Evolutionary conservation across 768 basidiomycete genomes (phyloP).

Genomic region (Trametes cinnabarina): DNA sequence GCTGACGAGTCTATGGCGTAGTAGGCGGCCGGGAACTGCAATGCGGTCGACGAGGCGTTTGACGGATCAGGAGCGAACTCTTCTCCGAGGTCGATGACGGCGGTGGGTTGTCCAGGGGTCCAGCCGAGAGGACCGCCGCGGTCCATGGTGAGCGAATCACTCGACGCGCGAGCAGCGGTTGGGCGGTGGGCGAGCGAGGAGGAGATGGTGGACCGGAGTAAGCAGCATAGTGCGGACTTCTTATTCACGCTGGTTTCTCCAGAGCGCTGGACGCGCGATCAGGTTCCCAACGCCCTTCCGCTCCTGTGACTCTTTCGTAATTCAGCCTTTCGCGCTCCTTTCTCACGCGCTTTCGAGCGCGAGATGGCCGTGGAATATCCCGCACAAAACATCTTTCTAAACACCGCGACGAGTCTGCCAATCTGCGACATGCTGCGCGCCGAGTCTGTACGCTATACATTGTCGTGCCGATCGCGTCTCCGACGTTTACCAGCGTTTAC

Average conservation of each 20-base stretch:
- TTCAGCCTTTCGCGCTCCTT: not conserved
- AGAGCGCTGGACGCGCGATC: conserved; percentile 21
- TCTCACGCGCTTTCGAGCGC: conserved; percentile 4
- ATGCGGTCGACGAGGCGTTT: conserved; percentile 16
- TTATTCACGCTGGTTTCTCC: conserved; percentile 16
- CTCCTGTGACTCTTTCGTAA: conserved; percentile 16
- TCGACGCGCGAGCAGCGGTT: not conserved
- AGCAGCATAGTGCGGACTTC: conserved; percentile 17
- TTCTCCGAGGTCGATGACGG: conserved; percentile 23
- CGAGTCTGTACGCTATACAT: not conserved
- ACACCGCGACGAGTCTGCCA: not conserved
- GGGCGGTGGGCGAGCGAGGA: not conserved
- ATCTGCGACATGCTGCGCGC: not conserved
- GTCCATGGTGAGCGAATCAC: conserved; percentile 11
- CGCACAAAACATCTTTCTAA: not conserved
- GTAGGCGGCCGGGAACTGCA: conserved; percentile 18
- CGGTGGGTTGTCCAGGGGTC: conserved; percentile 17
- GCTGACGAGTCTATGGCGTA: conserved; percentile 22
- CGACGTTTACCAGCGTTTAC: not conserved
- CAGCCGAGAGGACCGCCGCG: conserved; percentile 11
- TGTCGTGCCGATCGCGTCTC: not conserved
- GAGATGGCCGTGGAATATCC: not conserved
- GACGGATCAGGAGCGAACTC: conserved; percentile 18
- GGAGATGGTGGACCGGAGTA: conserved; percentile 12
- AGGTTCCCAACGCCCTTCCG: conserved; percentile 13